Percentiles rank a stretch among this genome's conserved stretches.
Evolutionary conservation across 176 grass and related monocot species (phyloP).

Genomic region (Oryza longistaminata): DNA sequence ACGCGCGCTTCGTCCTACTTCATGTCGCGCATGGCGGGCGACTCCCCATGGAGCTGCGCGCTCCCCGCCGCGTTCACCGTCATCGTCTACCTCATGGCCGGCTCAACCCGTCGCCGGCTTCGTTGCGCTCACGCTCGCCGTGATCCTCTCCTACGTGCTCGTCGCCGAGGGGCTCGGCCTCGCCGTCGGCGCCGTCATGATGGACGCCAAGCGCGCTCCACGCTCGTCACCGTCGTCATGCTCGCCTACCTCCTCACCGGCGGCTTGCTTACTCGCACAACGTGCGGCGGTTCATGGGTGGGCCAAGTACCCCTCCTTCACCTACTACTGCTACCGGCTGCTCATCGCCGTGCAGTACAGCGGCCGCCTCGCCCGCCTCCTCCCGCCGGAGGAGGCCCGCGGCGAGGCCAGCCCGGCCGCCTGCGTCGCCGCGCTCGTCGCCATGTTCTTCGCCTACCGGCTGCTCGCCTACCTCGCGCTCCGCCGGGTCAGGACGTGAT

Average conservation of each 20-base stretch:
- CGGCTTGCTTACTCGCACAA: conserved; percentile 75
- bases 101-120: conserved; percentile 50
- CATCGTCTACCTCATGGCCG: conserved; percentile 89
- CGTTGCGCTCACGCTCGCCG: conserved; percentile 71
- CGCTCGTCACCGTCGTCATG: conserved; percentile 77
- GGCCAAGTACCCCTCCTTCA: conserved; percentile 94
- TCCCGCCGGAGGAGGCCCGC: conserved; percentile 10
- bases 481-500: conserved; percentile 52
- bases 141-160: conserved; percentile 74
- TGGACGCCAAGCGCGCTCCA: conserved; percentile 95
- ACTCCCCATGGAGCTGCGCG: conserved; percentile 96
- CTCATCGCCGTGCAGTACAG: conserved; percentile 82
- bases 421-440: conserved; percentile 51
- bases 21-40: conserved; percentile 72
- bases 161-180: conserved; percentile 79
- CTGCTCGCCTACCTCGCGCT: conserved; percentile 79
- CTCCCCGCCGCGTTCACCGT: conserved; percentile 67
- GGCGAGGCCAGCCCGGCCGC: conserved; percentile 23
- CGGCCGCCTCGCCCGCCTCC: background rate
- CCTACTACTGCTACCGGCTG: conserved; percentile 88
- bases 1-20: conserved; percentile 94
- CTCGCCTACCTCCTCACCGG: conserved; percentile 91
- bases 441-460: conserved; percentile 80
- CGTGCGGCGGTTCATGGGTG: conserved; percentile 77
- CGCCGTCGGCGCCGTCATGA: conserved; percentile 75